Conservation (phyloP, 1,284 basidiomycete genomes). For the Cutaneotrichosporon sp. region DNA sequence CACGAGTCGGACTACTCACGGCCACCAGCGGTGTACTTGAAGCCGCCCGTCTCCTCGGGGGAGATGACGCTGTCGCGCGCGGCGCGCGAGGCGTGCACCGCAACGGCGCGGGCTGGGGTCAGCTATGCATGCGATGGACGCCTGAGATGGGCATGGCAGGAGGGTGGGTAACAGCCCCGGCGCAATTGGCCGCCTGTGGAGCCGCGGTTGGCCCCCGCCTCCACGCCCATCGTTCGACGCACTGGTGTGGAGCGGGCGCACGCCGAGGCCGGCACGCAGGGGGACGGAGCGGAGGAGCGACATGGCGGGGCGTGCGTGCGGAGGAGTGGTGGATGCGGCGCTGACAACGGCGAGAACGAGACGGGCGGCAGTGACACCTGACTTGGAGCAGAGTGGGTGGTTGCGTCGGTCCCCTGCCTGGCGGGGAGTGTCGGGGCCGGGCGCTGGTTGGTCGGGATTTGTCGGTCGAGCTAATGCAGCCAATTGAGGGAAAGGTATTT, state of each 20-base stretch:
- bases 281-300: slow-evolving; percentile 39
- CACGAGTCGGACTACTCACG: slow-evolving; percentile 15
- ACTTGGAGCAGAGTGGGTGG: too few relatives aligned
- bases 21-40: slow-evolving; percentile 51
- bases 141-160: neutral
- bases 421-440: neutral
- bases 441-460: slow-evolving; percentile 1
- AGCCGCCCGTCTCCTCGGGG: slow-evolving; percentile 51
- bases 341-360: slow-evolving; percentile 1
- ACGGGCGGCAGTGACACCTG: neutral
- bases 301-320: slow-evolving; percentile 34
- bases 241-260: slow-evolving; percentile 45
- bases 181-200: too few relatives aligned
- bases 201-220: too few relatives aligned
- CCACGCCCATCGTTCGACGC: slow-evolving; percentile 14
- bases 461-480: neutral
- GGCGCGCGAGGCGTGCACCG: slow-evolving; percentile 38
- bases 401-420: neutral
- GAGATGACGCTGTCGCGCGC: slow-evolving; percentile 27
- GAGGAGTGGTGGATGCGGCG: slow-evolving; percentile 15
- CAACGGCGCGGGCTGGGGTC: slow-evolving; percentile 38
- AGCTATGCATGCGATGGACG: neutral
- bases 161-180: neutral
- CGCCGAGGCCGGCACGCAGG: slow-evolving; percentile 38
- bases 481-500: neutral